Evolutionary conservation across 352 stramenopile genomes (phyloP).

Genomic region (Globisporangium nunn): DNA sequence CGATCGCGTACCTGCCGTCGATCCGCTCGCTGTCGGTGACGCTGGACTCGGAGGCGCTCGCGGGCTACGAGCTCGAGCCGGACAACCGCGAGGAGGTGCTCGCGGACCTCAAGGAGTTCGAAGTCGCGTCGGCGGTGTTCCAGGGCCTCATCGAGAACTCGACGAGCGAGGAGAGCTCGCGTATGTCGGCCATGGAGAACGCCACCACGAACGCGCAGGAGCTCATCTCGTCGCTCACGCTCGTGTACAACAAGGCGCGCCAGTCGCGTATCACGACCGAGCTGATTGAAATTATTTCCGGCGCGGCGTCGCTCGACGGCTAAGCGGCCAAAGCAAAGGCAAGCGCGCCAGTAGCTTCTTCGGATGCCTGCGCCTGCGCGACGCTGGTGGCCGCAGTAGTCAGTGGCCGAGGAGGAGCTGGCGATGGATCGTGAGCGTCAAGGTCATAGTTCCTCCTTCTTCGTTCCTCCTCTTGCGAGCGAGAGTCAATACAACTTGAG

Average conservation of each 20-base stretch:
- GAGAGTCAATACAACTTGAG: constrained; percentile 4
- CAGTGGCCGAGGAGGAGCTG: too few relatives aligned
- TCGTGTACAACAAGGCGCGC: constrained; percentile 89
- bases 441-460: too few relatives aligned
- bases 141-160: constrained; percentile 97
- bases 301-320: constrained; percentile 93
- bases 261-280: constrained; percentile 96
- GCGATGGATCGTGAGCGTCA: too few relatives aligned
- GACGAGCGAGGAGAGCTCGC: constrained; percentile 96
- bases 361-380: neutral
- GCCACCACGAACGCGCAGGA: constrained; percentile 97
- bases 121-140: constrained; percentile 87
- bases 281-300: constrained; percentile 98
- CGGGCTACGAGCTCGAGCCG: constrained; percentile 97
- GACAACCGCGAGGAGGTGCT: constrained; percentile 97
- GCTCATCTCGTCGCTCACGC: constrained; percentile 93
- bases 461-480: neutral
- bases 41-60: constrained; percentile 56
- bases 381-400: too few relatives aligned
- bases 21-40: constrained; percentile 74
- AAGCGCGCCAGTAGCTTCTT: neutral
- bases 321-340: neutral
- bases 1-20: constrained; percentile 93
- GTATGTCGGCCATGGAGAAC: constrained; percentile 99
- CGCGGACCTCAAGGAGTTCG: constrained; percentile 95